Evolutionary conservation across 192 early-diverging fungal species (phyloP), one percentile per base, ranked within the genome.

Genomic region (Gorgonomyces haynaldii): DNA sequence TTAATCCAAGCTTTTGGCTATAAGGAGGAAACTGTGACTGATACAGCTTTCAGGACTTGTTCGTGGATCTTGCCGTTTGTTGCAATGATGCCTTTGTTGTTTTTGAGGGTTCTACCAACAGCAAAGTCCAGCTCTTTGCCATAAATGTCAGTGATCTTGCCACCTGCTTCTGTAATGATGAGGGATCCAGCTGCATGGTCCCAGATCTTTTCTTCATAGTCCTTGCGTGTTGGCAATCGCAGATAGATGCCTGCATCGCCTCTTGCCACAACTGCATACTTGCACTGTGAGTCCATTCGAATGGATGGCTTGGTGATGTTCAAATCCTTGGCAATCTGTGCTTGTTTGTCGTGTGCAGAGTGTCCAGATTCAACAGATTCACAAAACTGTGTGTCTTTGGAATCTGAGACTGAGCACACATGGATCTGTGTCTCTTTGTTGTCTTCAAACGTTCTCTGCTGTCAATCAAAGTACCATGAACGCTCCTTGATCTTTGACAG

Each of bases 151-250:
- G 81, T 74, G 2, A 96, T 79, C 20, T 70, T 71, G 23, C 96
- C 96, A 1, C 96, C 96, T 19, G 93, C 88, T 58, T 98, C 96
- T 5, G 70, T 56, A n/a, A 98, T 77, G 45, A 98, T 60, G 7
- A 98, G 61, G 51, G 75, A 75, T 13, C 96, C 96, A 2, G 85
- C 83, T 30, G 87, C 96, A 67, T 98, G 96, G 63, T 98, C 96
- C 96, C 96, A 99, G 59, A 96, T 99, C 72, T 96, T 99, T 52
- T 99, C 96, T 34, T 82, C 75, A 58, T 99, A 99, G 16, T 74
- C 72, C 1, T 62, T 74, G 34, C 73, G 73, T 36, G 75, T 74
- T 4, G 90, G 91, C 16, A 97, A 42, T 20, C 96, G 67, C 31
- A 99, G 64, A 52, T 96, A 95, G 21, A 97, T 89, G 36, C 86